These are phyloP conservation scores for Mycena crocata DNA, from an alignment of 768 basidiomycete genomes.

Conservation along the genomic window DNA sequence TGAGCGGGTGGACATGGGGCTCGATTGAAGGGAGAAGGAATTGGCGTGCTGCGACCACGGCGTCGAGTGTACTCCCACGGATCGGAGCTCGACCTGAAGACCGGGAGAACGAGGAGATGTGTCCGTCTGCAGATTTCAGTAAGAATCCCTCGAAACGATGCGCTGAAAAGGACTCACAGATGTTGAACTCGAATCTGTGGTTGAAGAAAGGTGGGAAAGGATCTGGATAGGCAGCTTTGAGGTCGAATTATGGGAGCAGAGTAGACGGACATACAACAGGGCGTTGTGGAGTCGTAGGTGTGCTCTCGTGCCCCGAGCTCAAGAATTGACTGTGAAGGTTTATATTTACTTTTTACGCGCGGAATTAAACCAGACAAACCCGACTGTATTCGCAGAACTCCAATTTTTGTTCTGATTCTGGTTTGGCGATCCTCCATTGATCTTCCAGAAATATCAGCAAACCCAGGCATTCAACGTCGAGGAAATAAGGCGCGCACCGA, in stretches of 20 bases:
- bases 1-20: not conserved
- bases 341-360: not conserved
- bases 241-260: not conserved
- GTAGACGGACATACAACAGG: not conserved
- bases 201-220: not conserved
- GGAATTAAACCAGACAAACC: not conserved
- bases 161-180: not conserved
- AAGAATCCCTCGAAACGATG: not conserved
- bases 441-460: not conserved
- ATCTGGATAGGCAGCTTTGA: not conserved
- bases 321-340: not conserved
- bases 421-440: not conserved
- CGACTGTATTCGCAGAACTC: not conserved
- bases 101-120: not conserved
- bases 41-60: conserved; percentile 11
- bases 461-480: too few relatives aligned
- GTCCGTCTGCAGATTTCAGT: not conserved
- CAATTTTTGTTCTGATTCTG: not conserved
- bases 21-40: not conserved
- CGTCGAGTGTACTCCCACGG: not conserved
- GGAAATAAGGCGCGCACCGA: not conserved
- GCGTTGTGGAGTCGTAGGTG: conserved; percentile 5
- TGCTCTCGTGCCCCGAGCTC: not conserved
- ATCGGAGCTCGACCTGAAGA: not conserved
- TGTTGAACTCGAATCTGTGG: not conserved